phyloP scores from a whole-genome alignment of 2,329 filamentous ascomycete genomes.

The Pseudogymnoascus sp. region DNA sequence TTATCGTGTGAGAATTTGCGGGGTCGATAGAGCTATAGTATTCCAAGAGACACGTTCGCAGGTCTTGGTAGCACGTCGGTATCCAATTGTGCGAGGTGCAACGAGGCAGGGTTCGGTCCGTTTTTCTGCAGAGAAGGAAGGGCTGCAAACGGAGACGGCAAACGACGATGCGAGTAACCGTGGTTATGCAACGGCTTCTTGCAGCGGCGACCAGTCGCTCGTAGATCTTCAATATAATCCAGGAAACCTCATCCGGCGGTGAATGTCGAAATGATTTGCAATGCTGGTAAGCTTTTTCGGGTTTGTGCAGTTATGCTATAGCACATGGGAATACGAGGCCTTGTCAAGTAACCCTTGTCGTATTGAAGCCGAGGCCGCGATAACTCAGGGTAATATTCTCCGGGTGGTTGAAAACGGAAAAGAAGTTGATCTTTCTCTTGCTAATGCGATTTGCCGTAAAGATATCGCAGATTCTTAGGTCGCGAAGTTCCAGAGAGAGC shows the following conservation, averaged over 20 bases:
- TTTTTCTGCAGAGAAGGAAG: neutral
- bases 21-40: neutral
- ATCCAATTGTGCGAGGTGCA: neutral
- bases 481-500: neutral
- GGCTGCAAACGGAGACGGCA: neutral
- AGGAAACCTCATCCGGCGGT: conserved; percentile 3
- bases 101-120: neutral
- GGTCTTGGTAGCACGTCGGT: neutral
- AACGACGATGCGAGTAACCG: conserved; percentile 4
- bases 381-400: neutral
- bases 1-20: neutral
- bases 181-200: neutral
- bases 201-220: neutral
- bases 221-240: conserved; percentile 5
- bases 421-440: neutral
- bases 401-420: neutral
- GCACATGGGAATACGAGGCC: neutral
- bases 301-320: neutral
- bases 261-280: neutral
- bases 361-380: neutral
- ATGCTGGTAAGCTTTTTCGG: neutral
- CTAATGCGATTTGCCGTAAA: neutral
- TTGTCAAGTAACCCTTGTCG: neutral
- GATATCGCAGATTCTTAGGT: neutral
- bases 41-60: neutral